These are phyloP conservation scores for Sugiyamaella novakii DNA, from an alignment of 1,139 yeast genomes.

Conservation along the genomic window DNA sequence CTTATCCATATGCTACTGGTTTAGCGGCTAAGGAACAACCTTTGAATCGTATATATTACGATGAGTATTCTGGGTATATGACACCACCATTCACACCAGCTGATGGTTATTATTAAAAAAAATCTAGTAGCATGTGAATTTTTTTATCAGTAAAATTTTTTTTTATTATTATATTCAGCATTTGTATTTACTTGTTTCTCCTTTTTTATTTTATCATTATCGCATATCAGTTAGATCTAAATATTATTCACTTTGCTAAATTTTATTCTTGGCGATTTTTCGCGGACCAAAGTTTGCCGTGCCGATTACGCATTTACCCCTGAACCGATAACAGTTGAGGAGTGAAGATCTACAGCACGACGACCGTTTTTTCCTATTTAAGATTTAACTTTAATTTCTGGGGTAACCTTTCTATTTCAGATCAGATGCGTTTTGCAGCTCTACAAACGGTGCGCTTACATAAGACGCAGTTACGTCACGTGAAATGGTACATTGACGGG, in stretches of 20 bases:
- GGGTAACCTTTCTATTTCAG: too few relatives aligned
- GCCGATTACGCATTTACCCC: conserved; percentile 14
- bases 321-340: conserved; percentile 7
- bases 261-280: neutral
- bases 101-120: conserved; percentile 7
- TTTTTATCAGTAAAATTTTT: too few relatives aligned
- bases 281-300: neutral
- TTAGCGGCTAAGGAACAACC: conserved; percentile 3
- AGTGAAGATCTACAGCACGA: conserved; percentile 7
- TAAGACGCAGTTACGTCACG: too few relatives aligned
- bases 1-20: conserved; percentile 7
- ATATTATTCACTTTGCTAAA: neutral
- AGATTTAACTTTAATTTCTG: conserved; percentile 10
- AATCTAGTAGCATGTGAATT: too few relatives aligned
- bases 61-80: conserved; percentile 22
- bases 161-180: too few relatives aligned
- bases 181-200: neutral
- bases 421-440: too few relatives aligned
- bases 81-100: conserved; percentile 32
- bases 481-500: too few relatives aligned
- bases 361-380: conserved; percentile 12
- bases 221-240: neutral
- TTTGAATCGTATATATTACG: neutral
- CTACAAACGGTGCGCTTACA: too few relatives aligned
- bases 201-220: neutral